Conservation (phyloP, 257 asterid species). For the Solanum boliviense region DNA sequence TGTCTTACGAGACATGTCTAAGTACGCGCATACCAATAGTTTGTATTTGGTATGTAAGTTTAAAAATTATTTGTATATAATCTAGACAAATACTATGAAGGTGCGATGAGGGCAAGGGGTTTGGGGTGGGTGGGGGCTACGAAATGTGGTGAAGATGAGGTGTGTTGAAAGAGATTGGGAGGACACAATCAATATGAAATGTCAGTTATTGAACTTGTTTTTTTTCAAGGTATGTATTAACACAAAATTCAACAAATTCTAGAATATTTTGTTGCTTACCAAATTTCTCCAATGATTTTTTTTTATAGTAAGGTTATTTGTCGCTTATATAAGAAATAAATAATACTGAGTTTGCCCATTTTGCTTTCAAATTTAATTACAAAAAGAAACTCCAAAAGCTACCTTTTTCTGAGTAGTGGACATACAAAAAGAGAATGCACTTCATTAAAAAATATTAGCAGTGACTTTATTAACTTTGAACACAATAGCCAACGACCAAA, state of each 20-base stretch:
- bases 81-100: no score
- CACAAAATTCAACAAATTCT: not conserved
- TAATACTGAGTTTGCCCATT: not conserved
- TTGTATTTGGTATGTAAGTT: fast-evolving
- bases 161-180: not conserved
- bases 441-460: not conserved
- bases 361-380: not conserved
- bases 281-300: not conserved
- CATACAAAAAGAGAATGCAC: not conserved
- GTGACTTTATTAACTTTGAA: not conserved
- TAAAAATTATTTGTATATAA: not conserved
- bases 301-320: not conserved
- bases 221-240: not conserved
- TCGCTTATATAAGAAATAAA: not conserved
- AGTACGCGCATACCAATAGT: not conserved
- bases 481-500: not conserved
- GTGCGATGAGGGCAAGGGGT: not conserved
- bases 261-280: not conserved
- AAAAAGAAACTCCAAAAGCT: not conserved
- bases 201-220: not conserved
- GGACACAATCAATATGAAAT: not conserved
- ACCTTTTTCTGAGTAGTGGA: not conserved
- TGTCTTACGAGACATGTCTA: not conserved
- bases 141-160: not conserved
- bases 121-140: not conserved